Conservation (phyloP, 1,284 basidiomycete species). For the Rhodotorula sp. region DNA sequence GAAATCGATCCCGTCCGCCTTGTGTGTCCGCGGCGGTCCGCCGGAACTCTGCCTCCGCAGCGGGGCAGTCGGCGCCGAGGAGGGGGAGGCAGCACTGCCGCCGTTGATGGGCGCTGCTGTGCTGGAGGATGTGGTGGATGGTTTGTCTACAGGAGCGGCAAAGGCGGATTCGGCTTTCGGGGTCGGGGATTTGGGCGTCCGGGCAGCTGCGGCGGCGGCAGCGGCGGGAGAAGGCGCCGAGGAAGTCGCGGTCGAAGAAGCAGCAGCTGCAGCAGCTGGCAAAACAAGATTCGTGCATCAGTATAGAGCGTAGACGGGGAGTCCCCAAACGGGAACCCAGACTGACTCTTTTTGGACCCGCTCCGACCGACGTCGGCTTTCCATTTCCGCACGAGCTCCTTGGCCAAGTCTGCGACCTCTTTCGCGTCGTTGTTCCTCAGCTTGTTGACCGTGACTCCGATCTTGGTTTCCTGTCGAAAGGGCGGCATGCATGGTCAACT, state of each 20-base stretch:
- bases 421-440: conserved; percentile 60
- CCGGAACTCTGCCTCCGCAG: conserved; percentile 24
- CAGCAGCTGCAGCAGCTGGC: background rate
- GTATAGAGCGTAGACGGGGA: background rate
- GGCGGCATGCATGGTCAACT: no score
- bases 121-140: background rate
- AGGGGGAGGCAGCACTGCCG: background rate
- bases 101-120: background rate
- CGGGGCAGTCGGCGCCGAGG: background rate
- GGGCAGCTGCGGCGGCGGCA: conserved; percentile 8
- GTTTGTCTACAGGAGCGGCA: background rate
- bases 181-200: conserved; percentile 5
- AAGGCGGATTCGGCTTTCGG: background rate
- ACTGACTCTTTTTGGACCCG: conserved; percentile 27
- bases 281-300: background rate
- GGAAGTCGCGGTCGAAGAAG: conserved; percentile 12
- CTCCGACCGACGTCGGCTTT: conserved; percentile 34
- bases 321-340: no score
- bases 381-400: conserved; percentile 80
- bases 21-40: conserved; percentile 58
- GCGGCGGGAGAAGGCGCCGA: conserved; percentile 6
- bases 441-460: conserved; percentile 88
- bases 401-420: conserved; percentile 76
- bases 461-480: conserved; percentile 71
- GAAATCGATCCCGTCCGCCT: conserved; percentile 65